Percentiles rank a stretch among this genome's conserved stretches.
phyloP scores from a whole-genome alignment of 495 filamentous ascomycete species.

The Cladorrhinum samala region DNA sequence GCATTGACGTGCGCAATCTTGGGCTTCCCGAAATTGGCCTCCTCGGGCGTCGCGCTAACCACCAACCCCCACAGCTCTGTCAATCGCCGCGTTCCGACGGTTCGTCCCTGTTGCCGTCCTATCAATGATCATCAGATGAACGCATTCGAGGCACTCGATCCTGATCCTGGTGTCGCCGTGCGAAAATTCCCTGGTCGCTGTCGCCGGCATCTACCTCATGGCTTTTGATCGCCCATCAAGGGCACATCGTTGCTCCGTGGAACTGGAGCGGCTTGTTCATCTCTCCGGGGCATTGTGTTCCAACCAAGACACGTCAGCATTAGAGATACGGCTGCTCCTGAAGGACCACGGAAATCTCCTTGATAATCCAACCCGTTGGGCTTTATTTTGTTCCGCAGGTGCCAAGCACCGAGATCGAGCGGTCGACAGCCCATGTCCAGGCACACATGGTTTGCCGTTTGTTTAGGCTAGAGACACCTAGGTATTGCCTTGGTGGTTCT shows the following conservation, averaged over 20 bases:
- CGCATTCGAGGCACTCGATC: background rate
- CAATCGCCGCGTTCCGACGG: constrained; percentile 21
- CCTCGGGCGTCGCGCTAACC: constrained; percentile 15
- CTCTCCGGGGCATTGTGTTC: background rate
- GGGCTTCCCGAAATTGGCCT: constrained; percentile 29
- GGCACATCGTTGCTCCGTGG: background rate
- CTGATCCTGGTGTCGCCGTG: background rate
- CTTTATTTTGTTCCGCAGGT: too few species aligned
- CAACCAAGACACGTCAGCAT: background rate
- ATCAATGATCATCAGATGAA: constrained; percentile 12
- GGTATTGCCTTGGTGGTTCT: constrained; percentile 7
- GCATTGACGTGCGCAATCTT: constrained; percentile 46
- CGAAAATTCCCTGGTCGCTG: background rate
- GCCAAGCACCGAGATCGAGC: too few species aligned
- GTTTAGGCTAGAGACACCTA: constrained; percentile 2
- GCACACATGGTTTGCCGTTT: background rate
- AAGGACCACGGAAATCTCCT: background rate
- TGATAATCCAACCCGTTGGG: background rate
- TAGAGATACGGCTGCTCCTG: background rate
- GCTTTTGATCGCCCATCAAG: background rate
- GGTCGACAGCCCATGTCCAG: too few species aligned
- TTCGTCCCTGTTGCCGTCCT: constrained; percentile 2
- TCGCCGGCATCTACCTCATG: background rate
- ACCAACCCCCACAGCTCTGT: constrained; percentile 15
- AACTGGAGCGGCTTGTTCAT: background rate